Base-by-base conservation (phyloP, 345 rosid genomes). In the Bruguiera gymnorhiza region DNA sequence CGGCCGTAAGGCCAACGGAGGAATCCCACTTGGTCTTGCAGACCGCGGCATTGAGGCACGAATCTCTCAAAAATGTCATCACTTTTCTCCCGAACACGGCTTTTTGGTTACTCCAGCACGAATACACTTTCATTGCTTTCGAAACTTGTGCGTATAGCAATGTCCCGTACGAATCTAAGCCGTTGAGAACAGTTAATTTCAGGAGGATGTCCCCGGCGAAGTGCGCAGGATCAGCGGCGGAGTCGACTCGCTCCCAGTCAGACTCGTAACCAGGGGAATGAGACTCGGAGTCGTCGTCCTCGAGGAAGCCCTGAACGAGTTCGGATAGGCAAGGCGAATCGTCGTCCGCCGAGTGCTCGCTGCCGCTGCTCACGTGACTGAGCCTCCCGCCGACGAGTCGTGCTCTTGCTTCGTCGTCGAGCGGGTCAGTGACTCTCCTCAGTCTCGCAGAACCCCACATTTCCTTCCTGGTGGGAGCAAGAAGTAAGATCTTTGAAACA, bases 21-120 rank as follows among this genome's bases (percentile, higher is more conserved):
- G 93, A 71, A 18, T 76, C 81, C 98, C 98, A 94, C 63, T 80
- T 86, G 6, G 96, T 91, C 83, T 88, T 88, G 75, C 97, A 91
- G 74, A 88, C 83, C 50, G 96, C 98, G 6, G 97, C 98, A 87
- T 88, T 88, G 83, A 87, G 84, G 5, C 97, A 96, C 5, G 73
- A 65, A 23, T 91, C 90, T 54, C 87, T 81, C 24, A 94, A 81
- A 30, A 72, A 66, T 58, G 80, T 71, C 95, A 86, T 87, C 65
- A 94, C 85, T 58, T 84, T 78, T 11, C 96, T 91, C 65, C 82
- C 56, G n/a, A 86, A 80, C 24, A 83, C 64, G 34, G 76, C 26
- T 69, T 70, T 83, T n/a, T 81, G 66, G 34, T 78, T 73, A 31
- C 65, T 46, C 61, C 69, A 62, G 68, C 80, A 37, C 18, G 88